Conservation (phyloP, 1,139 yeast species). For the Hanseniaspora uvarum region DNA sequence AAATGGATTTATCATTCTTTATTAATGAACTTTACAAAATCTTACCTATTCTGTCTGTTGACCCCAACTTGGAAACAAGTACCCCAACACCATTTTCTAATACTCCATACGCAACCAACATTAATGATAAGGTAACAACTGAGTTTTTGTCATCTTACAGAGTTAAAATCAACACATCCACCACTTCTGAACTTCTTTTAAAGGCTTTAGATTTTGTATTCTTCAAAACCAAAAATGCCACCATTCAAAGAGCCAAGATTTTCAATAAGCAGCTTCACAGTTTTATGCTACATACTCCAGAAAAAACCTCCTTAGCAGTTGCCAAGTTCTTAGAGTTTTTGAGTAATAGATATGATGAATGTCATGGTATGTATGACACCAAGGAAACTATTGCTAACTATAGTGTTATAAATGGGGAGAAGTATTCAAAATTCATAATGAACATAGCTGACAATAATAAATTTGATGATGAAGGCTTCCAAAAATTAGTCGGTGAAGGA, state of each 20-base stretch:
- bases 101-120: slow-evolving; percentile 46
- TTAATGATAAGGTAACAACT: slow-evolving; percentile 29
- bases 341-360: slow-evolving; percentile 54
- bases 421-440: slow-evolving; percentile 7
- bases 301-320: slow-evolving; percentile 70
- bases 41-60: slow-evolving; percentile 57
- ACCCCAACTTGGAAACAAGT: slow-evolving; percentile 59
- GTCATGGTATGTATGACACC: slow-evolving; percentile 69
- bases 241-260: slow-evolving; percentile 64
- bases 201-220: slow-evolving; percentile 72
- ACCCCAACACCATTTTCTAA: slow-evolving; percentile 43
- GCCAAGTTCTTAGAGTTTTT: slow-evolving; percentile 70
- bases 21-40: slow-evolving; percentile 61
- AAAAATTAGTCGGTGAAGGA: slow-evolving; percentile 15
- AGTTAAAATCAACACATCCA: slow-evolving; percentile 74
- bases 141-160: slow-evolving; percentile 27
- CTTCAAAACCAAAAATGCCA: slow-evolving; percentile 65
- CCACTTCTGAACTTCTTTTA: slow-evolving; percentile 74
- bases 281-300: slow-evolving; percentile 66
- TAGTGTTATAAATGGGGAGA: slow-evolving; percentile 15
- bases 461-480: slow-evolving; percentile 13
- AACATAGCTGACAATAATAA: slow-evolving; percentile 10
- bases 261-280: slow-evolving; percentile 72
- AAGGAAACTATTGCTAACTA: slow-evolving; percentile 66
- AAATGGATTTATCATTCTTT: slow-evolving; percentile 60